Percentiles rank a stretch among this genome's conserved stretches.
These are phyloP conservation scores for Fimicolochytrium jonesii DNA, from an alignment of 192 early-diverging fungal species.

Conservation along the genomic window DNA sequence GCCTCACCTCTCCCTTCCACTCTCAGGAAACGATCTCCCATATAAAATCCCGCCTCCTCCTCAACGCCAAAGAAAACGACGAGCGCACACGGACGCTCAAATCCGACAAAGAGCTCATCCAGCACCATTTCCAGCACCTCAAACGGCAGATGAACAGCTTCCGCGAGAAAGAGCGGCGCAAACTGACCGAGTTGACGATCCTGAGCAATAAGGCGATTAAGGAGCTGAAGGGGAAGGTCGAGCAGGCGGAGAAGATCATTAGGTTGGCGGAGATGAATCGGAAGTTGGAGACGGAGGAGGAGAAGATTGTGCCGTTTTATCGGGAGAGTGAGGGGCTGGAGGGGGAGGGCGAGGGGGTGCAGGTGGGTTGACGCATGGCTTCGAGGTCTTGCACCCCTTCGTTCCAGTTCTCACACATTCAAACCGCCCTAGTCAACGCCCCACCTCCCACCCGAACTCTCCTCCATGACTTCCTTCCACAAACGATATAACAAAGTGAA, in stretches of 20 bases:
- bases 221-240: constrained; percentile 44
- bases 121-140: constrained; percentile 50
- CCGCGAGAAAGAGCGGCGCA: constrained; percentile 45
- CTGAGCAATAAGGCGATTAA: constrained; percentile 44
- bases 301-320: constrained; percentile 52
- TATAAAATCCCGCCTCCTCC: constrained; percentile 40
- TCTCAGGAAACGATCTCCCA: constrained; percentile 52
- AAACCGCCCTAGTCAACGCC: no score
- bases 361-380: no score
- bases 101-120: constrained; percentile 53
- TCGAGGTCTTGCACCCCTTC: no score
- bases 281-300: constrained; percentile 59
- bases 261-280: constrained; percentile 61
- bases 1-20: not conserved
- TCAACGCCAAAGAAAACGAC: constrained; percentile 48
- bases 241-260: constrained; percentile 57
- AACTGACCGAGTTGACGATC: constrained; percentile 48
- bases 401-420: no score
- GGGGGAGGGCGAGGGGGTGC: not conserved
- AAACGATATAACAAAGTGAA: constrained; percentile 56
- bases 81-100: constrained; percentile 43
- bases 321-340: constrained; percentile 9
- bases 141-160: constrained; percentile 54
- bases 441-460: constrained; percentile 41
- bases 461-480: constrained; percentile 56